Evolutionary conservation across 805 yeast genomes (phyloP), one percentile per base, ranked within the genome.

Genomic region (Maudiozyma saulgeensis): DNA sequence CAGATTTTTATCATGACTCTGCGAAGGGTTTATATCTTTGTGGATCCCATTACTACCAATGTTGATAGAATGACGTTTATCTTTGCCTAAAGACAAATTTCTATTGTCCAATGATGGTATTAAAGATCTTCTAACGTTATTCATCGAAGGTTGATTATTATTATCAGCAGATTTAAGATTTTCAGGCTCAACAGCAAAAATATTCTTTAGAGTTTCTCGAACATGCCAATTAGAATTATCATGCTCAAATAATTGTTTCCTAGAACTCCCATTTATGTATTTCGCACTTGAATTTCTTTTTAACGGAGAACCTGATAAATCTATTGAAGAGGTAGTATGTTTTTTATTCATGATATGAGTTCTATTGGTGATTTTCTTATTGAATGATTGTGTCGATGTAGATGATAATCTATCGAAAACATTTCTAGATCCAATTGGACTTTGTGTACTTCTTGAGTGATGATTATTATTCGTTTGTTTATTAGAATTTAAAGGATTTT

Each of bases 401-500:
- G 61, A 53, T 0, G 68, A 55, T 35, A 65, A 50, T 41, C 69
- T 55, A 41, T 64, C 67, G 51, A 65, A 65, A 4, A 65, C 68
- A 43, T 57, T 63, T 18, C 26, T 40, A 19, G 18, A 26, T 12
- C 38, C 25, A 7, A 40, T 41, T 3, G 53, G 52, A 32, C 50
- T 51, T 38, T 47, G 55, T 5, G 48, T 49, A 25, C 26, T 23
- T 32, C 41, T 40, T 23, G 32, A 23, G 7, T n/a, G 15, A 15
- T 15, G 18, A 16, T 23, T 41, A 35, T 8, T 48, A 25, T 12
- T 21, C 37, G 18, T 28, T 35, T 21, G 19, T 26, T 21, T 28
- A 16, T 39, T 28, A 12, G 19, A 26, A 26, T 18, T 26, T n/a
- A 32, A 28, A 41, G 8, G 19, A 35, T 35, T 16, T n/a, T 40